Conservation (phyloP, 495 filamentous ascomycete species). For the Podospora conica region DNA sequence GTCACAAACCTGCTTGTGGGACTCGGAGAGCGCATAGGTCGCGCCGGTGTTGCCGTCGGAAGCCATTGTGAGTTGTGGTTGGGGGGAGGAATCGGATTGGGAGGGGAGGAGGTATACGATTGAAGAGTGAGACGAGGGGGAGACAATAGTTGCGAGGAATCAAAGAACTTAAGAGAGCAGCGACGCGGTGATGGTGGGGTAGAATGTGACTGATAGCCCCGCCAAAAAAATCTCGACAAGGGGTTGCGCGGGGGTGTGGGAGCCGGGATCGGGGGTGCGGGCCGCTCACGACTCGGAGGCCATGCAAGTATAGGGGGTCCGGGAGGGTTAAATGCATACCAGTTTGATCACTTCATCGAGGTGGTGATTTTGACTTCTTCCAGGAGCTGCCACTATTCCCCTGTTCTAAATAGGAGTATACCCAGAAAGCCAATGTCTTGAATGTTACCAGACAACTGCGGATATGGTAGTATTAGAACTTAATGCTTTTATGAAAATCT, state of each 20-base stretch:
- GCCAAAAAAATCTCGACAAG: slow-evolving; percentile 4
- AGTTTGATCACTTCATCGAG: background rate
- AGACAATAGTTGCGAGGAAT: slow-evolving; percentile 4
- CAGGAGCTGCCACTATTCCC: background rate
- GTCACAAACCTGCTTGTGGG: slow-evolving; percentile 76
- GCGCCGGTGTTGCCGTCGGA: slow-evolving; percentile 26
- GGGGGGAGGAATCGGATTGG: slow-evolving; percentile 6
- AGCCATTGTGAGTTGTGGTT: slow-evolving; percentile 31
- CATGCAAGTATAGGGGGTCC: background rate
- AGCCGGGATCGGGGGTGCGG: background rate
- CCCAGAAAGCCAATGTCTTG: too few relatives aligned
- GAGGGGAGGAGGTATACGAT: background rate
- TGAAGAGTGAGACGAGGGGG: background rate
- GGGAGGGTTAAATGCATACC: background rate
- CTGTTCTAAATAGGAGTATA: background rate
- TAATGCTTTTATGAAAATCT: too few relatives aligned
- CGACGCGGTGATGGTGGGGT: slow-evolving; percentile 11
- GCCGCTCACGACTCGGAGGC: background rate
- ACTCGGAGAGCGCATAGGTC: slow-evolving; percentile 79
- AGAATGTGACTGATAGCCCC: slow-evolving; percentile 22
- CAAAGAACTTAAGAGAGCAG: slow-evolving; percentile 8
- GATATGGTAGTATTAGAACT: too few relatives aligned
- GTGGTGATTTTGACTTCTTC: too few relatives aligned
- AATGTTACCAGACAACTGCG: background rate
- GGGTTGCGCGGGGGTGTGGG: background rate